Conservation (phyloP, 1,284 basidiomycete species). For the Rhodotorula sp. region DNA sequence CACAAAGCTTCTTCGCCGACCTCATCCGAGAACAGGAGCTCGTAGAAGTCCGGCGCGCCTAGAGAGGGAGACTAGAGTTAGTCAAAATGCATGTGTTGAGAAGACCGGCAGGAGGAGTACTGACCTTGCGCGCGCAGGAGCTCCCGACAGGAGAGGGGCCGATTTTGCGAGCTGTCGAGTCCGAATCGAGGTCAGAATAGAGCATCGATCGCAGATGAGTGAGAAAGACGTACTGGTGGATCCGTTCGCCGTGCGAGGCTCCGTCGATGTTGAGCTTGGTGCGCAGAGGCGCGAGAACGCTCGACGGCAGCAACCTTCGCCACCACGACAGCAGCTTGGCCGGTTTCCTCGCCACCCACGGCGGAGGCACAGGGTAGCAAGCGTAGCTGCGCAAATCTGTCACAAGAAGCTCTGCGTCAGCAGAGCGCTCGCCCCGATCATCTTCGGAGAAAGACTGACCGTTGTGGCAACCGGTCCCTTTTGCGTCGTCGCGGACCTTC, state of each 20-base stretch:
- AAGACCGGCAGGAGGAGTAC: no score
- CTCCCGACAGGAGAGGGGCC: constrained; percentile 7
- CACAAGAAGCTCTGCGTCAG: background rate
- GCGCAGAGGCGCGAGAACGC: constrained; percentile 8
- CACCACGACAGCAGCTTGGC: background rate
- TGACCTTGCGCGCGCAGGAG: constrained; percentile 2
- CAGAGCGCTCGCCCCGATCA: background rate
- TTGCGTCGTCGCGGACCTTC: background rate
- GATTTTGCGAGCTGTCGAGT: background rate
- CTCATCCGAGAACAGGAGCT: background rate
- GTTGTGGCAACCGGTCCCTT: background rate
- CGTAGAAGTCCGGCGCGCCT: constrained; percentile 4
- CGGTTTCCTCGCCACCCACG: background rate
- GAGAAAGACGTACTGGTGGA: background rate
- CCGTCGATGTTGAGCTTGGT: constrained; percentile 10
- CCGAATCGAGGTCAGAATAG: background rate
- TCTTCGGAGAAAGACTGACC: background rate
- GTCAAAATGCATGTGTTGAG: no score
- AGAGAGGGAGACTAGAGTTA: no score
- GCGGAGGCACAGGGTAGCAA: background rate
- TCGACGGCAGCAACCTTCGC: background rate
- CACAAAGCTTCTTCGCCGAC: background rate
- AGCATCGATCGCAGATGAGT: background rate
- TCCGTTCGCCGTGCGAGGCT: constrained; percentile 12
- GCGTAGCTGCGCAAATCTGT: constrained; percentile 1